These are phyloP conservation scores for Candida broadrunensis DNA, from an alignment of 805 yeast genomes.

Conservation along the genomic window DNA sequence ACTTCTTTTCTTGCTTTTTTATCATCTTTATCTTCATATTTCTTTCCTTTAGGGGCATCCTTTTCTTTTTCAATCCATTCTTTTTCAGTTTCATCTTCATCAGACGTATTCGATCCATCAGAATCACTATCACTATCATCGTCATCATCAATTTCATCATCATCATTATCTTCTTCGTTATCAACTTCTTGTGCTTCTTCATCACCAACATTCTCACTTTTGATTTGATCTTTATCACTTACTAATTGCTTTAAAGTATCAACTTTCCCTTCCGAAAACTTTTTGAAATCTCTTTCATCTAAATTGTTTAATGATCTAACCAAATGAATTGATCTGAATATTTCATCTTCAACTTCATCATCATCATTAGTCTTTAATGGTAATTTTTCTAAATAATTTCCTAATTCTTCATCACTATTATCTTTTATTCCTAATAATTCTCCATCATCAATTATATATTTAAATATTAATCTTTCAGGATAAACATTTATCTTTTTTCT, in stretches of 20 bases:
- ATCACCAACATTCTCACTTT: conserved; percentile 23
- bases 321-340: conserved; percentile 77
- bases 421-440: conserved; percentile 33
- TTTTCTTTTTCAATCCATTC: conserved; percentile 40
- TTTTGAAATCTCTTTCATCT: conserved; percentile 86
- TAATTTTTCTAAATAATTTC: conserved; percentile 42
- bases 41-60: conserved; percentile 63
- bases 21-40: conserved; percentile 52
- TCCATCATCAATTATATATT: conserved; percentile 60
- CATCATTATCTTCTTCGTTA: conserved; percentile 26
- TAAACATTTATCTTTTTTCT: conserved; percentile 70
- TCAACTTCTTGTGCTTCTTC: conserved; percentile 28
- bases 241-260: conserved; percentile 69
- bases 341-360: conserved; percentile 68
- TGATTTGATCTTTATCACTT: conserved; percentile 25
- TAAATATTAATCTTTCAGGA: conserved; percentile 79
- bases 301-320: conserved; percentile 78
- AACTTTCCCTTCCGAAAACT: conserved; percentile 75
- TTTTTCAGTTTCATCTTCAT: conserved; percentile 16
- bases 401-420: conserved; percentile 42
- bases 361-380: conserved; percentile 61
- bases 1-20: conserved; percentile 42
- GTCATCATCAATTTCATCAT: conserved; percentile 19
- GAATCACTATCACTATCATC: conserved; percentile 28
- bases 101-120: conserved; percentile 26